Evolutionary conservation across 108 stramenopile species (phyloP).

Genomic region (Stephanodiscus triporus): DNA sequence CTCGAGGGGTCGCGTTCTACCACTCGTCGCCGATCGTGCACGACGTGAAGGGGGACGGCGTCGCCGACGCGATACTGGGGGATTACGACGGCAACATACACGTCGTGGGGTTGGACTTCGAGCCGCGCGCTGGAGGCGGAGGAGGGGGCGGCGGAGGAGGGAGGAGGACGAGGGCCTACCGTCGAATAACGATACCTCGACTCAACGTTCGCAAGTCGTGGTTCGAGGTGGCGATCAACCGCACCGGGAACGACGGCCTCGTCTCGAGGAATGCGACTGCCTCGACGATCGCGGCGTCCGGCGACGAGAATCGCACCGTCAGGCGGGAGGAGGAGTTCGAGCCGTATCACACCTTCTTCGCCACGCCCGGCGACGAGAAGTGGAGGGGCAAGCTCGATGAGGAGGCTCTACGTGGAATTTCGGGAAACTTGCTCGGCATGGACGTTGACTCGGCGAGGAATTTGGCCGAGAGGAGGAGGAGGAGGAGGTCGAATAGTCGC

Average conservation of each 20-base stretch:
- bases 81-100: constrained; percentile 85
- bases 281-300: background rate
- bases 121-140: background rate
- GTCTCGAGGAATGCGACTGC: constrained; percentile 13
- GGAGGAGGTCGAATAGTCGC: constrained; percentile 3
- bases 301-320: background rate
- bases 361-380: constrained; percentile 35
- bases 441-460: constrained; percentile 49
- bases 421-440: constrained; percentile 70
- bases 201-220: constrained; percentile 71
- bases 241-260: constrained; percentile 55
- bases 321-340: constrained; percentile 61
- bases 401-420: constrained; percentile 59
- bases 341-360: constrained; percentile 86
- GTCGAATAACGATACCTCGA: constrained; percentile 65
- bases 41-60: constrained; percentile 78
- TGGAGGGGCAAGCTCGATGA: constrained; percentile 50
- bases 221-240: constrained; percentile 66
- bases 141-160: background rate
- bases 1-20: constrained; percentile 76
- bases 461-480: constrained; percentile 63
- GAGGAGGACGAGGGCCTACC: constrained; percentile 56
- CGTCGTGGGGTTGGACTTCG: constrained; percentile 63
- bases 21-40: constrained; percentile 65
- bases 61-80: constrained; percentile 68